Percentiles rank a stretch among this genome's conserved stretches.
These are phyloP conservation scores for Hypoxylon rickii DNA, from an alignment of 495 filamentous ascomycete species.

Conservation along the genomic window DNA sequence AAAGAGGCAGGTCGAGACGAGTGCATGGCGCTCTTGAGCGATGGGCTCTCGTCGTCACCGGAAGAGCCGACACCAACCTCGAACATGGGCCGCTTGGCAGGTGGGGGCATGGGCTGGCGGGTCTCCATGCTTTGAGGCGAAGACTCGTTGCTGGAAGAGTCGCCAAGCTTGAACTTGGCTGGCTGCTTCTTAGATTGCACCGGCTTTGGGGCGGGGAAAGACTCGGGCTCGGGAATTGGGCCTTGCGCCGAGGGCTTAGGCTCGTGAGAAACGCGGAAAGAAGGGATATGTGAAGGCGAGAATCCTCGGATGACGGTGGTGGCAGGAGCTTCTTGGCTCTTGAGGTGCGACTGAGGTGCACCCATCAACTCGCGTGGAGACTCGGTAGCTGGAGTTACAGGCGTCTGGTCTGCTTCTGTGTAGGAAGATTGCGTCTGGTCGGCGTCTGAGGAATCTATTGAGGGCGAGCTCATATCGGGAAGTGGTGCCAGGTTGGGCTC, in stretches of 20 bases:
- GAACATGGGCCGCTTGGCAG: conserved; percentile 74
- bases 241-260: conserved; percentile 32
- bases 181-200: conserved; percentile 55
- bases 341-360: conserved; percentile 27
- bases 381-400: conserved; percentile 68
- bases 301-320: conserved; percentile 86
- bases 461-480: conserved; percentile 52
- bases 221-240: conserved; percentile 49
- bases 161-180: conserved; percentile 60
- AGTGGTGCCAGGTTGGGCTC: conserved; percentile 64
- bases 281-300: conserved; percentile 75
- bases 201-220: conserved; percentile 52
- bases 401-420: conserved; percentile 37
- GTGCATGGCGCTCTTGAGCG: conserved; percentile 70
- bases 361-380: conserved; percentile 39
- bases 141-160: conserved; percentile 53
- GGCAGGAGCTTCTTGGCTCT: conserved; percentile 45
- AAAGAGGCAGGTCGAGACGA: conserved; percentile 50
- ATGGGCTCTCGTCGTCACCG: conserved; percentile 70
- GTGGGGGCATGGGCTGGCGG: conserved; percentile 54
- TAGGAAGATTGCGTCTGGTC: conserved; percentile 30
- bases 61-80: conserved; percentile 76
- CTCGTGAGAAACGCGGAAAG: conserved; percentile 48
- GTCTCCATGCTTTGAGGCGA: conserved; percentile 53
- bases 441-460: conserved; percentile 27